Evolutionary conservation across 139 green algal species (phyloP), one percentile per base, ranked within the genome.

Genomic region (Deuterostichococcus epilithicus): DNA sequence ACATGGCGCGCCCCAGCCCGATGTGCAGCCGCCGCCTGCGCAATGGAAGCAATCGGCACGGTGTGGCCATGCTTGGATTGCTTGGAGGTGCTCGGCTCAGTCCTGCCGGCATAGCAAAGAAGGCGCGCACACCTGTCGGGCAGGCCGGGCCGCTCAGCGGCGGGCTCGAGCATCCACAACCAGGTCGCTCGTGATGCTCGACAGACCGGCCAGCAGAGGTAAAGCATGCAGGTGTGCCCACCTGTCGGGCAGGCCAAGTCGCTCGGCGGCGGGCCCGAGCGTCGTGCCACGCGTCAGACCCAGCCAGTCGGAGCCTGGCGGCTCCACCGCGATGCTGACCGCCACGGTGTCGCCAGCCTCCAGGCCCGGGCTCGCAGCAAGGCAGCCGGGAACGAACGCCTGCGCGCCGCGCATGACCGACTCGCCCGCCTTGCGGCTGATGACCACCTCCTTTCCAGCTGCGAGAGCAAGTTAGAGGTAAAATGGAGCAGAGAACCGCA

Each of bases 351-450:
- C 91, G 1, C 92, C 93, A 15, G 69, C 33, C 18, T 47, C 39
- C 28, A 98, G 72, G 35, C 86, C 85, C 10, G 80, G 37, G 36
- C 76, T 89, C 71, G 71, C 84, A 13, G 88, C 91, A 5, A 83
- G 81, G 25, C 72, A 32, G 45, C 85, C 85, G n/a, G 93, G 94
- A 0, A 86, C 90, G 78, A 92, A 98, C 36, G 94, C 80, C 28
- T 93, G 77, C 0, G 94, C 91, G 1, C 94, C 94, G 0, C 90
- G 76, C 78, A 98, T 84, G 34, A 98, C 86, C 0, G 92, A 86
- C 77, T 98, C 94, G 1, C 83, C 94, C 0, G 90, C 85, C 80
- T 92, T 96, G 60, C 94, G 87, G 69, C 78, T 89, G 22, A 97
- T 82, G 3, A 97, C 70, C 59, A 98, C 86, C 71, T 97, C 91